Percentiles rank a stretch among this genome's conserved stretches.
Conservation (phyloP, 2,329 filamentous ascomycete genomes). For the Ascochyta viciae-villosae region DNA sequence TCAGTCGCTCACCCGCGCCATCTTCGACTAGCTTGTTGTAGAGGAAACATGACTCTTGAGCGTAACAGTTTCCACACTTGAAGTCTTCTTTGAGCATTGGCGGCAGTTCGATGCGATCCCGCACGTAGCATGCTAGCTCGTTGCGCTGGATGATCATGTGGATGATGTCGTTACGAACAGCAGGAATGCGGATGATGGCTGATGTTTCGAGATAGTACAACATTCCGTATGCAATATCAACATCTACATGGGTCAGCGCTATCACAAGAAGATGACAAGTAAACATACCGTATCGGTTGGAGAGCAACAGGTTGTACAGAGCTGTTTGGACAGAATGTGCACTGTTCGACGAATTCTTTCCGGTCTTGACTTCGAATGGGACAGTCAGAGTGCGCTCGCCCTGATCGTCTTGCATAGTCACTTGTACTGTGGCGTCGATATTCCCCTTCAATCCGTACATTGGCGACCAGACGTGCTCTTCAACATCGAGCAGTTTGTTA, state of each 20-base stretch:
- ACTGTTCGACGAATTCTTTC: conserved; percentile 77
- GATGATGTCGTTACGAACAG: conserved; percentile 84
- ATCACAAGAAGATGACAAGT: too few relatives aligned
- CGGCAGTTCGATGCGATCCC: conserved; percentile 81
- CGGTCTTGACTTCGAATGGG: conserved; percentile 95
- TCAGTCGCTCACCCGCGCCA: conserved; percentile 81
- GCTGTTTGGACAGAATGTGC: conserved; percentile 93
- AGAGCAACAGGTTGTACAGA: conserved; percentile 89
- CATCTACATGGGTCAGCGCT: conserved; percentile 61
- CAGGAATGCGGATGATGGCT: conserved; percentile 82
- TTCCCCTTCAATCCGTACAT: conserved; percentile 98
- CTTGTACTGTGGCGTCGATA: conserved; percentile 94
- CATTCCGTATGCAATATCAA: conserved; percentile 87
- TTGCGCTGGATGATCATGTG: conserved; percentile 98
- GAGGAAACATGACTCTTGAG: conserved; percentile 87
- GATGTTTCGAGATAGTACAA: conserved; percentile 95
- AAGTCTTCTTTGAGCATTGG: conserved; percentile 84
- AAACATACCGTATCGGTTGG: conserved; percentile 78
- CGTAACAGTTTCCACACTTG: conserved; percentile 87
- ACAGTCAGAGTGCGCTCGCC: conserved; percentile 76
- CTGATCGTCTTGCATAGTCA: conserved; percentile 76
- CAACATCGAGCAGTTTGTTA: conserved; percentile 92
- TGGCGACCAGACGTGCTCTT: conserved; percentile 98
- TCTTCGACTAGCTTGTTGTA: conserved; percentile 91
- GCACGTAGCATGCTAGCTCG: conserved; percentile 82